Percentiles rank a stretch among this genome's conserved stretches.
Conservation (phyloP, 345 rosid genomes). For the Boechera stricta region DNA sequence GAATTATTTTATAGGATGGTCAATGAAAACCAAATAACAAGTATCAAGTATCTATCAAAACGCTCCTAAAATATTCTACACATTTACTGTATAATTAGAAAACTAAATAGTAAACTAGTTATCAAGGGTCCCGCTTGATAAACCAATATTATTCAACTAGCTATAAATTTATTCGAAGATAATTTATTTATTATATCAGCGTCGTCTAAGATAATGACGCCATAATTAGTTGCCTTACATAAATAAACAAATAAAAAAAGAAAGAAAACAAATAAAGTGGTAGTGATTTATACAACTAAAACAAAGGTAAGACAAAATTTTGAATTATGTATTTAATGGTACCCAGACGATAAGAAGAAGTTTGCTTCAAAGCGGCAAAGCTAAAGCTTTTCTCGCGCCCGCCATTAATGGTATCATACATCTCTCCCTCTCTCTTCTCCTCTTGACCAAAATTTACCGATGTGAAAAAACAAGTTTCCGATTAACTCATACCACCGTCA, state of each 20-base stretch:
- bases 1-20: background rate
- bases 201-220: background rate
- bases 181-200: background rate
- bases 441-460: conserved; percentile 12
- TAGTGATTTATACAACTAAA: background rate
- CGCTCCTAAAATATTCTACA: background rate
- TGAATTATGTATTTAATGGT: conserved; percentile 38
- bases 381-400: conserved; percentile 26
- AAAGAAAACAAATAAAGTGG: background rate
- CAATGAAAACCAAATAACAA: conserved; percentile 1
- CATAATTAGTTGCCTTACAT: background rate
- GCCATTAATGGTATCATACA: conserved; percentile 11
- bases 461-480: conserved; percentile 31
- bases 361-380: conserved; percentile 45
- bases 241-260: background rate
- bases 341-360: conserved; percentile 29
- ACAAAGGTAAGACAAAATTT: background rate
- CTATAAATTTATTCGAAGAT: background rate
- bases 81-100: conserved; percentile 26
- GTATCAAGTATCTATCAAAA: conserved; percentile 23
- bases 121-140: conserved; percentile 28
- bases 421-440: background rate
- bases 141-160: background rate
- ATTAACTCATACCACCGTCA: conserved; percentile 22
- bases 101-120: conserved; percentile 1